Base-by-base conservation (phyloP, 805 yeast genomes). In the Candida pseudoglaebosa region DNA sequence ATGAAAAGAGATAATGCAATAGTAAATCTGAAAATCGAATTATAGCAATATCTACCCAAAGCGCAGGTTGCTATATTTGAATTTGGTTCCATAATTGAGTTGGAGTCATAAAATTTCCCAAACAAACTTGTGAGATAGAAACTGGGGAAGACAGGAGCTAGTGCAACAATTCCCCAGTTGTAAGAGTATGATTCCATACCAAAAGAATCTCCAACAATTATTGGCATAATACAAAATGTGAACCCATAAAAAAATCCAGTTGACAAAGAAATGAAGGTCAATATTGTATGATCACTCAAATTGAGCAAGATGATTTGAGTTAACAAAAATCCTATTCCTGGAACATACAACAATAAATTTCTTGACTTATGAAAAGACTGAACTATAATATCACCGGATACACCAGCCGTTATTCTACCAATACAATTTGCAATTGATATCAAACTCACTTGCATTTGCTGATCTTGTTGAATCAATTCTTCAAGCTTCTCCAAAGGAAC, bases 211-310 rank as follows among this genome's bases (percentile, higher is more conserved):
- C 87, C 75, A n/a, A 82, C 72, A 15, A 85, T 75, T n/a, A 84
- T 78, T 4, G 95, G 93, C 59, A 77, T 73, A 6, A 82, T 69
- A 36, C 90, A 84, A 61, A 82, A 82, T 16, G 80, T 70, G 45
- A 78, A 73, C 1, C 95, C 95, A 59, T 85, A 85, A 28, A 81
- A 82, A 26, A 80, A 63, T 0, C 95, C 95, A 21, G 77, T 71
- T 14, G 76, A 51, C n/a, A 73, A 54, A 1, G 90, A 79, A 17
- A 73, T 62, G 21, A 69, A 30, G 59, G 80, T 70, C 47, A 85
- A 56, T 17, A 46, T 39, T 2, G 56, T 47, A 39, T 70, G 63
- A 16, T 61, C 55, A 12, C 54, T 45, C 9, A 67, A 49, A 1
- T 43, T 32, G 18, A 57, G 56, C 3, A 79, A 82, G 44, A 75